phyloP scores from a whole-genome alignment of 176 grass and related monocot species.

The maize (Zea mays) region Zm-B73-REFERENCE-NAM-5.0 NC_050096.1:286019001-286019500 shows the following conservation, averaged over 20 bases:
- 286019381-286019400: neutral
- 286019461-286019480: constrained; percentile 8
- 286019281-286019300: constrained; percentile 75
- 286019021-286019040: neutral
- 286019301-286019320: constrained; percentile 68
- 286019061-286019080: neutral
- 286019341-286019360: neutral
- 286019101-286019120: constrained; percentile 3
- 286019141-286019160: constrained; percentile 31
- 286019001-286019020: neutral
- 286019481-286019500: constrained; percentile 88
- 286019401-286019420: neutral
- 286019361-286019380: neutral
- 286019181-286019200: constrained; percentile 66
- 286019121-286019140: constrained; percentile 27
- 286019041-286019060: neutral
- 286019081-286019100: constrained; percentile 35
- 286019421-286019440: neutral
- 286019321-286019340: neutral
- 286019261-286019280: constrained; percentile 49
- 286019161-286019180: constrained; percentile 92
- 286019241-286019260: constrained; percentile 92
- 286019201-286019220: constrained; percentile 81
- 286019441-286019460: neutral
- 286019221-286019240: constrained; percentile 80